A percentile compares a stretch with the other conserved stretches of the same genome.
These are phyloP conservation scores for Fraxinus latifolia DNA, from an alignment of 305 asterid genomes.

Conservation along the genomic window DNA sequence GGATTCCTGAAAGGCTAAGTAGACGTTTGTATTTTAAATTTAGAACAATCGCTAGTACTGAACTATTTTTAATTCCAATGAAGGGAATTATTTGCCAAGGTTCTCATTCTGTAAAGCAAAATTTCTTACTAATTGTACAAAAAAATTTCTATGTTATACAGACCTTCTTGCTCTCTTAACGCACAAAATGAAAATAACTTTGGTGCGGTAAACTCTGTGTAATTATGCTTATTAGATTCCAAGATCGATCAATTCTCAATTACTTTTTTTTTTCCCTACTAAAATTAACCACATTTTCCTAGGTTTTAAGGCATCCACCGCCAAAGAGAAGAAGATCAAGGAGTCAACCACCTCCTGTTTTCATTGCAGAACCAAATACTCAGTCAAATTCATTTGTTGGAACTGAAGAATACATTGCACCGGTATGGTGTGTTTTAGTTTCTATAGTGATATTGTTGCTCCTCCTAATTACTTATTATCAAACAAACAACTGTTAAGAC, in stretches of 20 bases:
- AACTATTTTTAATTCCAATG: not conserved
- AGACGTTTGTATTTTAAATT: not conserved
- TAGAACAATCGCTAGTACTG: not conserved
- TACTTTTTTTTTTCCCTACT: not conserved
- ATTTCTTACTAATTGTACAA: not conserved
- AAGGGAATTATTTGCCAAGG: not conserved
- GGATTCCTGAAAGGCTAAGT: not conserved
- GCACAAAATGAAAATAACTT: not conserved
- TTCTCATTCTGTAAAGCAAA: not conserved
- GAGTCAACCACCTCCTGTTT: slow-evolving; percentile 69
- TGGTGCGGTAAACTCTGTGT: not conserved
- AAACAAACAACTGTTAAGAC: not conserved
- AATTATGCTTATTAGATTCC: slow-evolving; percentile 8
- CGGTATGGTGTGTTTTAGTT: slow-evolving; percentile 46
- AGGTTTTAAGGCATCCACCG: slow-evolving; percentile 79
- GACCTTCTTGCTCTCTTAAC: not conserved
- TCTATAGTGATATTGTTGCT: not conserved
- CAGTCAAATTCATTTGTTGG: slow-evolving; percentile 97
- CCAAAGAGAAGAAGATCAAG: slow-evolving; percentile 57
- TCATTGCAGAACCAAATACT: slow-evolving; percentile 82
- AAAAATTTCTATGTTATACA: not conserved
- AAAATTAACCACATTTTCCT: slow-evolving; percentile 26
- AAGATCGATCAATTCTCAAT: slow-evolving; percentile 8
- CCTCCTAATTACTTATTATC: slow-evolving; percentile 13
- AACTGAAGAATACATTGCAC: slow-evolving; percentile 97